Evolutionary conservation across 257 asterid species (phyloP).

Genomic region (Solanum chiquidenum): DNA sequence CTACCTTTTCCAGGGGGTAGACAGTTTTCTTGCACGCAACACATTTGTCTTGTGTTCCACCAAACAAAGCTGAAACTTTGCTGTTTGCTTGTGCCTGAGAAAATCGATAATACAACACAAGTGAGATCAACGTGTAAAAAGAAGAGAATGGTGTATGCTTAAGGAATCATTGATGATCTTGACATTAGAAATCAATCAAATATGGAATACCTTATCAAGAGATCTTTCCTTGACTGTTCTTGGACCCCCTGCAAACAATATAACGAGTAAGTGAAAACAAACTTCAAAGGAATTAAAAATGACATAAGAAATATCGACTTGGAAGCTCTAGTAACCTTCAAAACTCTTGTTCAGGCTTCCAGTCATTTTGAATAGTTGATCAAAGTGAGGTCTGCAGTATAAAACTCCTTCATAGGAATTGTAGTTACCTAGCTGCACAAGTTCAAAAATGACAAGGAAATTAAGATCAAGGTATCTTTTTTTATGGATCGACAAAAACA

Average conservation of each 20-base stretch:
- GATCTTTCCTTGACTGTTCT: slow-evolving; percentile 52
- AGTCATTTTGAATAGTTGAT: slow-evolving; percentile 79
- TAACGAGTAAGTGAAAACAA: not conserved
- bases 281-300: not conserved
- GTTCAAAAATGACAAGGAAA: not conserved
- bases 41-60: slow-evolving; percentile 76
- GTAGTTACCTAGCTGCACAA: slow-evolving; percentile 63
- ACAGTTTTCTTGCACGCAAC: slow-evolving; percentile 64
- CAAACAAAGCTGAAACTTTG: slow-evolving; percentile 54
- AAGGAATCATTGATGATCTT: not conserved
- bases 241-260: slow-evolving; percentile 36
- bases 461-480: not conserved
- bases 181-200: not conserved
- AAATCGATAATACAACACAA: not conserved
- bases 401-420: slow-evolving; percentile 71
- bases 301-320: not conserved
- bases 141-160: not conserved
- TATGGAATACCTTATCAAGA: slow-evolving; percentile 27
- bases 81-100: slow-evolving; percentile 21
- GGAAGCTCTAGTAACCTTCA: slow-evolving; percentile 34
- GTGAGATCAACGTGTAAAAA: not conserved
- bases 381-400: slow-evolving; percentile 76
- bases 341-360: slow-evolving; percentile 84
- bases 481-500: not conserved
- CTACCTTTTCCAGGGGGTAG: slow-evolving; percentile 72